Evolutionary conservation across 1,284 basidiomycete genomes (phyloP).

Genomic region (Uromyces viciae-fabae): DNA sequence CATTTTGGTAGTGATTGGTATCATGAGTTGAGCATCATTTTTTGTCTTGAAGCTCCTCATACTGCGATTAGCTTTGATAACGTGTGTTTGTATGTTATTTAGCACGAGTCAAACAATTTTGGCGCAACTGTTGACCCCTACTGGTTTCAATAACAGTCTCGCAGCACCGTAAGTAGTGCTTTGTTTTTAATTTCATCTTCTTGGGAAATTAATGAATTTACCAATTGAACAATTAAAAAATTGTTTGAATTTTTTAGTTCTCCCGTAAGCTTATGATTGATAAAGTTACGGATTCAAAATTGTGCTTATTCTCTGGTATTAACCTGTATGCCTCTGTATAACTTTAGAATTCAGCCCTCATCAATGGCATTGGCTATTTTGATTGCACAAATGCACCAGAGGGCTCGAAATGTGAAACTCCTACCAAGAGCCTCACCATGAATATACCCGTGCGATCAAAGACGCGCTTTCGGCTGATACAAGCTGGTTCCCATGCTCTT

Average conservation of each 20-base stretch:
- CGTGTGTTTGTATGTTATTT: not conserved
- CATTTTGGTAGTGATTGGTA: slow-evolving; percentile 32
- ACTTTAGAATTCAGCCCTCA: slow-evolving; percentile 25
- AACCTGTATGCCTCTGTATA: too few relatives aligned
- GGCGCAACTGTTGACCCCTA: slow-evolving; percentile 41
- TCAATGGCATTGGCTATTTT: slow-evolving; percentile 32
- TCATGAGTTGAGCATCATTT: slow-evolving; percentile 16
- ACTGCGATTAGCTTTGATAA: not conserved
- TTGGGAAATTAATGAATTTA: not conserved
- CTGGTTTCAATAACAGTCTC: slow-evolving; percentile 50
- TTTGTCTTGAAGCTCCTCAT: not conserved
- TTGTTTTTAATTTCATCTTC: slow-evolving; percentile 49
- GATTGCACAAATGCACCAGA: slow-evolving; percentile 23
- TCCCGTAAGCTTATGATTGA: slow-evolving; percentile 6
- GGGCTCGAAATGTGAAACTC: not conserved
- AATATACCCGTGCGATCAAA: slow-evolving; percentile 50
- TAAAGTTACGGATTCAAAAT: slow-evolving; percentile 34
- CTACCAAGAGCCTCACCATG: not conserved
- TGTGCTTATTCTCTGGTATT: slow-evolving; percentile 44
- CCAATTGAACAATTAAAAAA: not conserved
- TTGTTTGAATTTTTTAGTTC: slow-evolving; percentile 58
- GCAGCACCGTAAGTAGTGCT: slow-evolving; percentile 56
- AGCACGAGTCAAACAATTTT: slow-evolving; percentile 18
- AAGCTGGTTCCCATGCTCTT: slow-evolving; percentile 56
- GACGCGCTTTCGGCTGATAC: slow-evolving; percentile 59